These are phyloP conservation scores for Paramecium pentaurelia DNA, from an alignment of 73 alveolate genomes.

Conservation along the genomic window DNA sequence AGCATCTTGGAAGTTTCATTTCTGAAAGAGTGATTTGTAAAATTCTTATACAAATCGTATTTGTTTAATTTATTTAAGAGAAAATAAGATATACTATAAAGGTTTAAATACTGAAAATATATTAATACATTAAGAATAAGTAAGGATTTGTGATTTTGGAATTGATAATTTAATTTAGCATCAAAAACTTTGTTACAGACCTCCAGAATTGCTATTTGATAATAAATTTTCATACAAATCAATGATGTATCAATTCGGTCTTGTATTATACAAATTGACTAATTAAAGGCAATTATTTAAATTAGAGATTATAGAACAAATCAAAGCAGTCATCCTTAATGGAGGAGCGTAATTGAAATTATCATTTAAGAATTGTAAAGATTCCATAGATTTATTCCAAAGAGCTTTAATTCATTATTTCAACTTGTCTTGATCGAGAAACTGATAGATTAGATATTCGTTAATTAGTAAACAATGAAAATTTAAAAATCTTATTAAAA, in stretches of 20 bases:
- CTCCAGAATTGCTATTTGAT: background rate
- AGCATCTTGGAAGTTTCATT: slow-evolving; percentile 25
- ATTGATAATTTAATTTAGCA: background rate
- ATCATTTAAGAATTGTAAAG: background rate
- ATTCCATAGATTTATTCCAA: background rate
- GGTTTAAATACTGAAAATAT: slow-evolving; percentile 27
- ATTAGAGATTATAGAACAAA: background rate
- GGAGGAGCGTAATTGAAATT: slow-evolving; percentile 33
- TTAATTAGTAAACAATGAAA: background rate
- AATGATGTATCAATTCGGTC: background rate
- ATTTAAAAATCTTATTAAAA: background rate
- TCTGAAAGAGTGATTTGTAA: slow-evolving; percentile 28
- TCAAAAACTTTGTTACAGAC: background rate
- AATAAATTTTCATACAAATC: background rate
- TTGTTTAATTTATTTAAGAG: slow-evolving; percentile 22
- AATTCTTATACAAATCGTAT: background rate
- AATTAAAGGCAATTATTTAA: background rate
- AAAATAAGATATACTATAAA: slow-evolving; percentile 5
- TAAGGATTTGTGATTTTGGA: slow-evolving; percentile 34
- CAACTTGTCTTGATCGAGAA: background rate
- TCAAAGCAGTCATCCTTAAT: background rate
- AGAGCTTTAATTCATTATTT: background rate
- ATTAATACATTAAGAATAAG: background rate
- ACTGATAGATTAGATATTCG: background rate
- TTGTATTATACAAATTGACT: background rate